These are phyloP conservation scores for Tephrocybe sp. DNA, from an alignment of 768 basidiomycete genomes.

Conservation along the genomic window DNA sequence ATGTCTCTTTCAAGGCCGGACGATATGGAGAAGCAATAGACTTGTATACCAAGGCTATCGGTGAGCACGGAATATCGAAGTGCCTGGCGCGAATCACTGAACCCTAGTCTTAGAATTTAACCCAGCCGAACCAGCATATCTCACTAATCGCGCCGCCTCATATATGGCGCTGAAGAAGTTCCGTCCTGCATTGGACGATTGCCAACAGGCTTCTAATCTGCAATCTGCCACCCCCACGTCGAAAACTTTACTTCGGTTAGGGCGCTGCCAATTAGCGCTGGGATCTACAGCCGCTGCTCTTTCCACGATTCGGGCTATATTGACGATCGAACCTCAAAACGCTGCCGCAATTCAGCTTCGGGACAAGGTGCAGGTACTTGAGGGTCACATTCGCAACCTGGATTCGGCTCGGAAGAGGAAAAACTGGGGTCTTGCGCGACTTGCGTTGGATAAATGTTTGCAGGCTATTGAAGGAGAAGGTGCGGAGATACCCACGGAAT, in stretches of 20 bases:
- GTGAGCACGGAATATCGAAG: conserved; percentile 26
- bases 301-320: conserved; percentile 61
- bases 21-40: conserved; percentile 70
- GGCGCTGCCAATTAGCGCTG: conserved; percentile 80
- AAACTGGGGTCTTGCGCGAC: conserved; percentile 76
- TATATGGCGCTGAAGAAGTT: conserved; percentile 82
- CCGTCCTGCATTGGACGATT: conserved; percentile 73
- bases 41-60: conserved; percentile 74
- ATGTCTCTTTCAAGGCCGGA: conserved; percentile 68
- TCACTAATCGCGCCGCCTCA: conserved; percentile 86
- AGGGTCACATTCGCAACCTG: conserved; percentile 66
- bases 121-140: conserved; percentile 67
- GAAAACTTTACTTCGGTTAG: conserved; percentile 82
- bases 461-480: conserved; percentile 76
- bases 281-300: conserved; percentile 68
- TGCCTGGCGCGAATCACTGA: background rate
- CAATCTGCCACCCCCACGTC: conserved; percentile 61
- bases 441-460: conserved; percentile 80
- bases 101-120: conserved; percentile 49
- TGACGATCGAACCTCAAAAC: conserved; percentile 65
- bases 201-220: conserved; percentile 68
- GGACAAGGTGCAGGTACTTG: conserved; percentile 58
- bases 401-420: conserved; percentile 52
- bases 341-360: conserved; percentile 58
- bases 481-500: conserved; percentile 72